Evolutionary conservation across 2,329 filamentous ascomycete species (phyloP).

Genomic region (Botrytis paeoniae): DNA sequence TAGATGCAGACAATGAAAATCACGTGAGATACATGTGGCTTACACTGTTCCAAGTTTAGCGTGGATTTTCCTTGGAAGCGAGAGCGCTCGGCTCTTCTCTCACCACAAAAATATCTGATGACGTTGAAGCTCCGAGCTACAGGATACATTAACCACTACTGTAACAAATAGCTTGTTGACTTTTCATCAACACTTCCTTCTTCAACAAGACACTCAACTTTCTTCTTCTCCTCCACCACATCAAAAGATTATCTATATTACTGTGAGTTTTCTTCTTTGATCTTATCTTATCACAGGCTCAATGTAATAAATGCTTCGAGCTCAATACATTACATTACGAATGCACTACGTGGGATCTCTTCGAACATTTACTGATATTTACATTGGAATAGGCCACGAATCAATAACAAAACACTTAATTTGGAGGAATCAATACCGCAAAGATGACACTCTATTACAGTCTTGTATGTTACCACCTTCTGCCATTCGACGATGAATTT

Average conservation of each 20-base stretch:
- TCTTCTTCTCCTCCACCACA: background rate
- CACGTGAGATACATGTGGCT: background rate
- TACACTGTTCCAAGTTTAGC: conserved; percentile 6
- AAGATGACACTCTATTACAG: conserved; percentile 52
- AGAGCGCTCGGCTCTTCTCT: conserved; percentile 6
- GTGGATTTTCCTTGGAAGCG: conserved; percentile 20
- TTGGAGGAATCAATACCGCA: conserved; percentile 24
- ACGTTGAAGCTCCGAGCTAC: conserved; percentile 25
- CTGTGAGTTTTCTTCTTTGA: background rate
- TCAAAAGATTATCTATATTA: background rate
- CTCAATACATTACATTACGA: background rate
- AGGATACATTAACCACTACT: conserved; percentile 14
- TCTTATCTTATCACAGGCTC: background rate
- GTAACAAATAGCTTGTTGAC: conserved; percentile 11
- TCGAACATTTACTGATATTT: conserved; percentile 12
- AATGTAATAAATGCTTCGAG: background rate
- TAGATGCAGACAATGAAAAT: background rate
- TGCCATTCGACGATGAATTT: conserved; percentile 2
- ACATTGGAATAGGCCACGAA: conserved; percentile 28
- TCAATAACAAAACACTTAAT: conserved; percentile 20
- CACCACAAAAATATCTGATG: conserved; percentile 19
- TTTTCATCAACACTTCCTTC: conserved; percentile 3
- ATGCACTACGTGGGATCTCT: background rate
- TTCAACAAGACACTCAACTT: background rate
- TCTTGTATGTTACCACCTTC: conserved; percentile 41